Percentiles rank a stretch among this genome's conserved stretches.
Evolutionary conservation across 108 stramenopile genomes (phyloP).

Genomic region (Asterionellopsis glacialis): DNA sequence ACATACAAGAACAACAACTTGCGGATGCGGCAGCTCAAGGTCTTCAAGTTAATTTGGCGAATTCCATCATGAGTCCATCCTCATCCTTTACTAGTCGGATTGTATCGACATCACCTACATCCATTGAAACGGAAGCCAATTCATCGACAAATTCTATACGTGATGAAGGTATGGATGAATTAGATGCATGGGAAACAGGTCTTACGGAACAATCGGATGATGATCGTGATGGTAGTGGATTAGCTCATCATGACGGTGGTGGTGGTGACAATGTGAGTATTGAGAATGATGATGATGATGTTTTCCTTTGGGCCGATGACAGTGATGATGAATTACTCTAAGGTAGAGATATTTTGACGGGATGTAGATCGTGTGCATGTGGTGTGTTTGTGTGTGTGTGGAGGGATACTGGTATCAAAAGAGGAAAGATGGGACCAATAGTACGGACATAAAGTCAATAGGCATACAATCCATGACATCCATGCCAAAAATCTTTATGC

Average conservation of each 20-base stretch:
- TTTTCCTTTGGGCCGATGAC: conserved; percentile 24
- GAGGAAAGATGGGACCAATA: too few species aligned
- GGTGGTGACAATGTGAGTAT: conserved; percentile 13
- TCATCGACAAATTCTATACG: background rate
- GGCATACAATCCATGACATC: too few species aligned
- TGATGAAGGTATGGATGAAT: background rate
- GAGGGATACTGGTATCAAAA: too few species aligned
- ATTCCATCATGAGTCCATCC: too few species aligned
- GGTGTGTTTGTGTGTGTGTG: background rate
- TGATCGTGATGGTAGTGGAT: background rate
- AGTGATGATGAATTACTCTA: conserved; percentile 45
- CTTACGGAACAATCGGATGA: conserved; percentile 7
- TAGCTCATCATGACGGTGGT: background rate
- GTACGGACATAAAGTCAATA: too few species aligned
- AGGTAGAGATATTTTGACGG: background rate
- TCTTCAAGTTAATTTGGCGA: background rate
- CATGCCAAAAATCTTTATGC: too few species aligned
- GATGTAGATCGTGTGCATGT: background rate
- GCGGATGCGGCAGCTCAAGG: conserved; percentile 4
- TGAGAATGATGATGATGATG: conserved; percentile 14
- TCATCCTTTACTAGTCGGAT: background rate
- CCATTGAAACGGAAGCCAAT: background rate
- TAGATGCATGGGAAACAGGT: conserved; percentile 2
- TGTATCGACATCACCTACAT: background rate
- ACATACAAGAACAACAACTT: conserved; percentile 5